phyloP scores from a whole-genome alignment of 306 rosid genomes.

The Canavalia ensiformis region DNA sequence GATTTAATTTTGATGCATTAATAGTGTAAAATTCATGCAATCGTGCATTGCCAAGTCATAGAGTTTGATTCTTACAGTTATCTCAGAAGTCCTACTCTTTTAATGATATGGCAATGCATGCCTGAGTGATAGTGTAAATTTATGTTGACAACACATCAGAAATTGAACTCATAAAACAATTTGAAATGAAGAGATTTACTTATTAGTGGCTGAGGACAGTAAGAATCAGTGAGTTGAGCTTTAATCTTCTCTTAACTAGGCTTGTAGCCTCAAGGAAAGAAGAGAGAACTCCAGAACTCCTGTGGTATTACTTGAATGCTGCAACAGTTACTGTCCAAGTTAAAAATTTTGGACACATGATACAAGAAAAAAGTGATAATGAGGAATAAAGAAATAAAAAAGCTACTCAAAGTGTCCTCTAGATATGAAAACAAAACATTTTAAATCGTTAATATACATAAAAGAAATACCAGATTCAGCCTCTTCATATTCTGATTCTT shows the following conservation, averaged over 20 bases:
- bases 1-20: conserved; percentile 13
- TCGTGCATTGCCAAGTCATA: conserved; percentile 8
- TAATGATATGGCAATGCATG: conserved; percentile 8
- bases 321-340: conserved; percentile 49
- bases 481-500: conserved; percentile 79
- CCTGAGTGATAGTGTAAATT: conserved; percentile 5
- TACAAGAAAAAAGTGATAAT: conserved; percentile 18
- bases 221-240: conserved; percentile 54
- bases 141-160: background rate
- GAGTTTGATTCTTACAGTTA: conserved; percentile 2
- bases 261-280: conserved; percentile 59
- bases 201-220: conserved; percentile 51
- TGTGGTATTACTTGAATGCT: no score
- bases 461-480: conserved; percentile 74
- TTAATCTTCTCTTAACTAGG: conserved; percentile 58
- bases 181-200: conserved; percentile 54
- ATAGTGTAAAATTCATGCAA: background rate
- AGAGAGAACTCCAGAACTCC: conserved; percentile 57
- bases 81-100: background rate
- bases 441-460: conserved; percentile 12
- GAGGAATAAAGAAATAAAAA: conserved; percentile 26
- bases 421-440: conserved; percentile 4
- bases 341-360: conserved; percentile 26
- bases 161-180: background rate
- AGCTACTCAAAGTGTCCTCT: conserved; percentile 28